Conservation (phyloP, 116 monocot genomes). For the Thalassia testudinum region DNA sequence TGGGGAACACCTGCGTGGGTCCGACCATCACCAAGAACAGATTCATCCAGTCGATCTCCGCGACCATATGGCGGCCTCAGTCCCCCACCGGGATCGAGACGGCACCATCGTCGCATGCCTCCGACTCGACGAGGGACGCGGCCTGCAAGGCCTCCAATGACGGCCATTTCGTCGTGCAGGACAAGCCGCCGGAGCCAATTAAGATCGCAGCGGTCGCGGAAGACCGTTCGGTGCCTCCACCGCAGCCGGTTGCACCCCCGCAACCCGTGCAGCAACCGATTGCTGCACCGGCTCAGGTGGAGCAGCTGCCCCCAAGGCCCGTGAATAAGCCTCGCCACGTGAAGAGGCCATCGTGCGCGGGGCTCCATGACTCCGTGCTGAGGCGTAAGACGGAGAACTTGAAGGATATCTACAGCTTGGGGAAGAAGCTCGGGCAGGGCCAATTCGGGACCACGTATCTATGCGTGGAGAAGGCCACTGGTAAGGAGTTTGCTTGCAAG, state of each 20-base stretch:
- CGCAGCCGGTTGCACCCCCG: not conserved
- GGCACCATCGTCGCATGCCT: not conserved
- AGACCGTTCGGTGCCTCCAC: not conserved
- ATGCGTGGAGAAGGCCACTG: conserved; percentile 48
- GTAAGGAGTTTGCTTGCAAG: conserved; percentile 80
- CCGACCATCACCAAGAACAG: conserved; percentile 19
- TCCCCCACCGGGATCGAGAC: not conserved
- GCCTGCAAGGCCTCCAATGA: not conserved
- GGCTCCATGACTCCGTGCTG: conserved; percentile 29
- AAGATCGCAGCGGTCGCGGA: conserved; percentile 19
- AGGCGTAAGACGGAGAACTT: conserved; percentile 33
- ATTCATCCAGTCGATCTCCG: conserved; percentile 27
- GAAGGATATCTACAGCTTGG: conserved; percentile 48
- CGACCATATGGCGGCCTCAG: conserved; percentile 14
- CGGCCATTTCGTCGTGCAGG: not conserved
- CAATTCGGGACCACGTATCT: conserved; percentile 61
- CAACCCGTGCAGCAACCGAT: conserved; percentile 1
- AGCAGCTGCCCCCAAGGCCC: not conserved
- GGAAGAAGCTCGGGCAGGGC: conserved; percentile 49
- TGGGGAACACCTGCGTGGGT: conserved; percentile 33
- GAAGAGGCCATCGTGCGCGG: conserved; percentile 13
- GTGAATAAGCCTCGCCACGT: conserved; percentile 14
- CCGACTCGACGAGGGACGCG: not conserved
- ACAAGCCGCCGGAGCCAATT: conserved; percentile 24
- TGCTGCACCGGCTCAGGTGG: not conserved